phyloP scores from a whole-genome alignment of 1,139 yeast species.

The Debaryomycetaceae sp. region DNA sequence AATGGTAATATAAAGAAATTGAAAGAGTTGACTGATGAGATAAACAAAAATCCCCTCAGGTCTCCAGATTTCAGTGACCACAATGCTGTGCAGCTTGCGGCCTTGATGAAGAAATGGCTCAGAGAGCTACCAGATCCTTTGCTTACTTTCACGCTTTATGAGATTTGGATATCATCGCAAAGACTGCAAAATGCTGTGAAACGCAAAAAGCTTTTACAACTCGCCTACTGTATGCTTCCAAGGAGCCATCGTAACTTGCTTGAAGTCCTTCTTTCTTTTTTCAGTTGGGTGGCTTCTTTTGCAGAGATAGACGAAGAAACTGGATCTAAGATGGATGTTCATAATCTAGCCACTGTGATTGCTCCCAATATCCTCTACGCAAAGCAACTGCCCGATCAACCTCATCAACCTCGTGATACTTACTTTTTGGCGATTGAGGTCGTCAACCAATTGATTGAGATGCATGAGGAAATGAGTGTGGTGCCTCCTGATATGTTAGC shows the following conservation, averaged over 20 bases:
- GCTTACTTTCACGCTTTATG: slow-evolving; percentile 72
- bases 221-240: slow-evolving; percentile 80
- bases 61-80: slow-evolving; percentile 74
- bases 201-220: slow-evolving; percentile 58
- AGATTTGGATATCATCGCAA: slow-evolving; percentile 79
- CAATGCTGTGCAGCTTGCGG: slow-evolving; percentile 90
- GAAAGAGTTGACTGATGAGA: slow-evolving; percentile 68
- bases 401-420: slow-evolving; percentile 54
- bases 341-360: slow-evolving; percentile 90
- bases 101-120: slow-evolving; percentile 84
- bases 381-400: slow-evolving; percentile 26
- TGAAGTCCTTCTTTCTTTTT: slow-evolving; percentile 81
- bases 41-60: slow-evolving; percentile 70
- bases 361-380: slow-evolving; percentile 85
- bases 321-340: slow-evolving; percentile 96
- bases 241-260: slow-evolving; percentile 77
- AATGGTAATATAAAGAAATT: slow-evolving; percentile 91
- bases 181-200: slow-evolving; percentile 45
- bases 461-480: slow-evolving; percentile 74
- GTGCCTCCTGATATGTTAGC: slow-evolving; percentile 60
- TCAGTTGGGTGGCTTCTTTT: slow-evolving; percentile 95
- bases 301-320: slow-evolving; percentile 81
- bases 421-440: slow-evolving; percentile 91
- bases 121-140: slow-evolving; percentile 93
- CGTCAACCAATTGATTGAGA: slow-evolving; percentile 77